A percentile compares a stretch with the other conserved stretches of the same genome.
Evolutionary conservation across 73 alveolate genomes (phyloP).

Genomic region (Paramecium biaurelia): DNA sequence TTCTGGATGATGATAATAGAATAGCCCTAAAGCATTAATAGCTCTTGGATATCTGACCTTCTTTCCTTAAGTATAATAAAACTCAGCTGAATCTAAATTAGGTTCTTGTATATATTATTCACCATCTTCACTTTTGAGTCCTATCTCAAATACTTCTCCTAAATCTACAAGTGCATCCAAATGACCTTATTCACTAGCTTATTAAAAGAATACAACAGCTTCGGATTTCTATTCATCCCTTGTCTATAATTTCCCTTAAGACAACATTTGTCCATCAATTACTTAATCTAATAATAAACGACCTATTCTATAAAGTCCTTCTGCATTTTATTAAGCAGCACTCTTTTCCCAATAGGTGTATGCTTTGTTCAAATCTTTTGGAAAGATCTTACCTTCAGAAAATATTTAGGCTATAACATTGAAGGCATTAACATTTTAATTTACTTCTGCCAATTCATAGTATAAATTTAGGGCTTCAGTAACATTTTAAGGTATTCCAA

Average conservation of each 20-base stretch:
- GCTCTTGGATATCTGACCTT: slow-evolving; percentile 34
- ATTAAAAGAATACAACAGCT: slow-evolving; percentile 19
- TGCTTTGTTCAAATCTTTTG: slow-evolving; percentile 44
- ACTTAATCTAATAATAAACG: not conserved
- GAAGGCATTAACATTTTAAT: not conserved
- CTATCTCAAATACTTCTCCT: slow-evolving; percentile 31
- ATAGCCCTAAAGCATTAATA: not conserved
- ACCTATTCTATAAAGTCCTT: slow-evolving; percentile 25
- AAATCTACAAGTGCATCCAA: slow-evolving; percentile 41
- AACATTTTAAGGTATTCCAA: slow-evolving; percentile 25
- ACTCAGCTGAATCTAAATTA: slow-evolving; percentile 14
- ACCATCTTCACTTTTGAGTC: not conserved
- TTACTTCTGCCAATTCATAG: slow-evolving; percentile 38
- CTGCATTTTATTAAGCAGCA: slow-evolving; percentile 19
- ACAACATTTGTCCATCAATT: slow-evolving; percentile 4
- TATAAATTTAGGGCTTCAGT: slow-evolving; percentile 5
- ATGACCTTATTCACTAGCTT: slow-evolving; percentile 39
- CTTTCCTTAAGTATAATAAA: slow-evolving; percentile 25
- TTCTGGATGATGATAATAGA: slow-evolving; percentile 15
- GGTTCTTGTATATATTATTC: not conserved
- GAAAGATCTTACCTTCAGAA: slow-evolving; percentile 41
- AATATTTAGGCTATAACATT: slow-evolving; percentile 25
- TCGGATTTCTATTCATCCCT: slow-evolving; percentile 10
- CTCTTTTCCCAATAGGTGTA: slow-evolving; percentile 45
- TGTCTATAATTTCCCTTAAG: not conserved